phyloP scores from a whole-genome alignment of 805 yeast genomes.

The Pichia insulana region DNA sequence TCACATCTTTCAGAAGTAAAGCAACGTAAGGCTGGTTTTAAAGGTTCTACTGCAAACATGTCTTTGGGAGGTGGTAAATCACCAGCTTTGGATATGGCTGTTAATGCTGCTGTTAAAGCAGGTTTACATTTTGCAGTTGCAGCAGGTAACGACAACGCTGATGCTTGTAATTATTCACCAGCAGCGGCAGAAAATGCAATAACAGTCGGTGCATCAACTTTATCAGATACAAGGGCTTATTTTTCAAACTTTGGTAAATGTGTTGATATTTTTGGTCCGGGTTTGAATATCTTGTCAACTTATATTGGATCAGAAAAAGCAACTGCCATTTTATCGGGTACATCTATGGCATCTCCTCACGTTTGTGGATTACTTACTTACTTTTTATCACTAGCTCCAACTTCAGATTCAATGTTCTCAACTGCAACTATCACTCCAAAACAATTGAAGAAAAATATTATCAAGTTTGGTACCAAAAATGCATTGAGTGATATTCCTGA shows the following conservation, averaged over 20 bases:
- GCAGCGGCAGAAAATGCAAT: constrained; percentile 79
- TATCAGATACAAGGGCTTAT: constrained; percentile 83
- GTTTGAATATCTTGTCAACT: constrained; percentile 78
- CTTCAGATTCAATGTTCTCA: constrained; percentile 53
- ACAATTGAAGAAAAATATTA: constrained; percentile 67
- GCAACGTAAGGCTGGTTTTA: constrained; percentile 53
- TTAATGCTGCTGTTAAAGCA: constrained; percentile 78
- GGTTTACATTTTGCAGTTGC: constrained; percentile 94
- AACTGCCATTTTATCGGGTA: constrained; percentile 83
- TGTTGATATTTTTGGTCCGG: constrained; percentile 96
- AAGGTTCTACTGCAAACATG: constrained; percentile 87
- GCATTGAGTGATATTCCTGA: constrained; percentile 54
- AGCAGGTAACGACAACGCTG: constrained; percentile 90
- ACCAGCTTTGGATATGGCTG: constrained; percentile 78
- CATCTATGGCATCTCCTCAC: constrained; percentile 98
- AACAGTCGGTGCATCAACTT: constrained; percentile 92
- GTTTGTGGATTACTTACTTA: constrained; percentile 88
- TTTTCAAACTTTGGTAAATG: constrained; percentile 94
- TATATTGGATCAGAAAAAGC: constrained; percentile 70
- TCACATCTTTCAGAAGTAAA: constrained; percentile 47
- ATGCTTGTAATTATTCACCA: constrained; percentile 89
- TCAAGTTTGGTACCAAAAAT: constrained; percentile 57
- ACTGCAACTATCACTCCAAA: constrained; percentile 56
- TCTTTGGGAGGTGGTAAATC: constrained; percentile 92
- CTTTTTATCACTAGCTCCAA: constrained; percentile 81